A percentile compares a stretch with the other conserved stretches of the same genome.
Evolutionary conservation across 441 rosid genomes (phyloP).

Genomic region (Syzygium syzygioides): DNA sequence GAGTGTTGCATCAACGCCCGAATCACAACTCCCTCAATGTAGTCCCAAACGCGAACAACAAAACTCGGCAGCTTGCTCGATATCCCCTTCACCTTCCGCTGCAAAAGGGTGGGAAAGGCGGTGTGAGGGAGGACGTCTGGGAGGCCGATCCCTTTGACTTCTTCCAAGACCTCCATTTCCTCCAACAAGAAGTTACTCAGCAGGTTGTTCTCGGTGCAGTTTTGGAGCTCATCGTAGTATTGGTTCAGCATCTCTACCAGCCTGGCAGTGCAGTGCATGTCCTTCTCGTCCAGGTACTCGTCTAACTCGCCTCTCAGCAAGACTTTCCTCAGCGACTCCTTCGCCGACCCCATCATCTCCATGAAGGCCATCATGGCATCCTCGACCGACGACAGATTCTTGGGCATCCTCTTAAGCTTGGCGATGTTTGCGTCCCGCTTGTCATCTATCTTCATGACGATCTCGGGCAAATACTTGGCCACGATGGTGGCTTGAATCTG

Average conservation of each 20-base stretch:
- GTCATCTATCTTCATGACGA: neutral
- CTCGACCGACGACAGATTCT: neutral
- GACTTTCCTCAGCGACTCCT: neutral
- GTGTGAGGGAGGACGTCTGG: neutral
- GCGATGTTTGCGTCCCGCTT: neutral
- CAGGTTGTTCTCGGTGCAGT: neutral
- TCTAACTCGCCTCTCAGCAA: neutral
- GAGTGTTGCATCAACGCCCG: neutral
- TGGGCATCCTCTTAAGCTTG: neutral
- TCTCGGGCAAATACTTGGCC: neutral
- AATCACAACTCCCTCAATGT: neutral
- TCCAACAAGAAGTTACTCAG: neutral
- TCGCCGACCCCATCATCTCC: neutral
- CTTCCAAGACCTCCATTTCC: neutral
- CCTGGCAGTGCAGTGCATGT: neutral
- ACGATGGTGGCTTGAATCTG: neutral
- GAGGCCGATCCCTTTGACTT: neutral
- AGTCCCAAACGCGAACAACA: neutral
- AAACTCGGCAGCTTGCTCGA: neutral
- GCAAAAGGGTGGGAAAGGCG: neutral
- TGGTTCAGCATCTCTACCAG: neutral
- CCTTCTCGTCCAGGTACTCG: neutral
- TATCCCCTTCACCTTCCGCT: neutral
- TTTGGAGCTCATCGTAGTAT: neutral
- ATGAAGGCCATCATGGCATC: neutral